Conservation (phyloP, 768 basidiomycete genomes). For the Phlegmacium glaucopus region DNA sequence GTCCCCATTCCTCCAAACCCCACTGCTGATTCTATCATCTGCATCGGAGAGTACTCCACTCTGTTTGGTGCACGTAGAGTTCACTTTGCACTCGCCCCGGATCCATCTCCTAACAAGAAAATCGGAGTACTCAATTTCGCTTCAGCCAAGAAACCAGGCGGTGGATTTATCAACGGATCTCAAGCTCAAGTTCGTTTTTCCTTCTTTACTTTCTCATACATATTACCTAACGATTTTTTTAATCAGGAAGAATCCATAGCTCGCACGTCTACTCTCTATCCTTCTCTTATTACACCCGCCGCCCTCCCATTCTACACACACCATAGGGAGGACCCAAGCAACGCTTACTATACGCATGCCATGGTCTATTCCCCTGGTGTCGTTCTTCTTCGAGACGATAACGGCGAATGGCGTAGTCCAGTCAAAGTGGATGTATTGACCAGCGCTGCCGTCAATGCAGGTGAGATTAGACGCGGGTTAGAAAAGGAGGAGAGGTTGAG, state of each 20-base stretch:
- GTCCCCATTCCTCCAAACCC: background rate
- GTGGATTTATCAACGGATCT: conserved; percentile 71
- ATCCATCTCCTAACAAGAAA: conserved; percentile 1
- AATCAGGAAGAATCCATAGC: conserved; percentile 65
- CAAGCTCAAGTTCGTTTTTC: conserved; percentile 53
- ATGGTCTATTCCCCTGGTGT: conserved; percentile 72
- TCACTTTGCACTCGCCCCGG: conserved; percentile 1
- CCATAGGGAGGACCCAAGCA: conserved; percentile 45
- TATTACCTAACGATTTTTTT: background rate
- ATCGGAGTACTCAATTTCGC: conserved; percentile 68
- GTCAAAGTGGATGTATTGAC: conserved; percentile 63
- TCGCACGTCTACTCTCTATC: conserved; percentile 69
- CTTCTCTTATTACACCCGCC: conserved; percentile 50
- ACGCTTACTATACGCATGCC: conserved; percentile 68
- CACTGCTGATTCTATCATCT: conserved; percentile 5
- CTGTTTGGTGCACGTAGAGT: conserved; percentile 19
- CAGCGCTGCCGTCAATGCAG: conserved; percentile 71
- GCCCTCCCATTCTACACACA: conserved; percentile 58
- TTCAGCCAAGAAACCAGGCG: conserved; percentile 70
- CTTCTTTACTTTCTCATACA: background rate
- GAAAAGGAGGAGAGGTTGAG: conserved; percentile 1
- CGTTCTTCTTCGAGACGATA: conserved; percentile 57
- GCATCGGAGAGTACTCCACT: conserved; percentile 22
- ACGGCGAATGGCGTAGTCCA: conserved; percentile 52
- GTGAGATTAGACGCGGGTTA: conserved; percentile 20